Conservation (phyloP, 2,329 filamentous ascomycete genomes). For the Cordyceps cicadae region DNA sequence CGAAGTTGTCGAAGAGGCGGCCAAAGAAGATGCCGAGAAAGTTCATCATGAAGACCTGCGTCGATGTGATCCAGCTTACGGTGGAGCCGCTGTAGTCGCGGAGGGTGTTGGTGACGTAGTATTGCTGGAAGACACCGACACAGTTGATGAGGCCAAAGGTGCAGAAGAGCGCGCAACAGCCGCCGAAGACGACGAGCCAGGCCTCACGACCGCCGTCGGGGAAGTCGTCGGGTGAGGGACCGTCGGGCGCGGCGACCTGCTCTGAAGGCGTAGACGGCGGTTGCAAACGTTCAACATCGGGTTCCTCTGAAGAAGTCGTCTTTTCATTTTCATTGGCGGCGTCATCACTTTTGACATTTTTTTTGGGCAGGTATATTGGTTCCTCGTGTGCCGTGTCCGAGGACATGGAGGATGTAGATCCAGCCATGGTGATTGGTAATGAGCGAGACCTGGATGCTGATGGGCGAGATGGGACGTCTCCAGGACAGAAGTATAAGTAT, state of each 20-base stretch:
- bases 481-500: background rate
- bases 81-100: slow-evolving; percentile 39
- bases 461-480: background rate
- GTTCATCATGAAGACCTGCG: slow-evolving; percentile 41
- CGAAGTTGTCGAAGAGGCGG: slow-evolving; percentile 55
- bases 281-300: background rate
- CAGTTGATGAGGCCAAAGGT: slow-evolving; percentile 37
- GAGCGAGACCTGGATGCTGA: background rate
- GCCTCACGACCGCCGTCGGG: slow-evolving; percentile 51
- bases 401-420: slow-evolving; percentile 18
- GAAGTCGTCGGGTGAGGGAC: slow-evolving; percentile 39
- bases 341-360: background rate
- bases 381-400: slow-evolving; percentile 20
- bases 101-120: slow-evolving; percentile 45
- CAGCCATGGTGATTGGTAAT: slow-evolving; percentile 14
- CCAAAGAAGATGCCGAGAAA: slow-evolving; percentile 46
- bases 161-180: slow-evolving; percentile 35
- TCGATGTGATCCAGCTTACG: slow-evolving; percentile 52
- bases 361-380: slow-evolving; percentile 1
- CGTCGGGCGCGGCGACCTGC: slow-evolving; percentile 14
- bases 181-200: slow-evolving; percentile 47
- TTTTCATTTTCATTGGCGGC: background rate
- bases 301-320: background rate
- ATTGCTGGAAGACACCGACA: slow-evolving; percentile 49
- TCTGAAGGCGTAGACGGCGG: slow-evolving; percentile 4